Base-by-base conservation (phyloP, 768 basidiomycete genomes). In the Chalciporus chontae region DNA sequence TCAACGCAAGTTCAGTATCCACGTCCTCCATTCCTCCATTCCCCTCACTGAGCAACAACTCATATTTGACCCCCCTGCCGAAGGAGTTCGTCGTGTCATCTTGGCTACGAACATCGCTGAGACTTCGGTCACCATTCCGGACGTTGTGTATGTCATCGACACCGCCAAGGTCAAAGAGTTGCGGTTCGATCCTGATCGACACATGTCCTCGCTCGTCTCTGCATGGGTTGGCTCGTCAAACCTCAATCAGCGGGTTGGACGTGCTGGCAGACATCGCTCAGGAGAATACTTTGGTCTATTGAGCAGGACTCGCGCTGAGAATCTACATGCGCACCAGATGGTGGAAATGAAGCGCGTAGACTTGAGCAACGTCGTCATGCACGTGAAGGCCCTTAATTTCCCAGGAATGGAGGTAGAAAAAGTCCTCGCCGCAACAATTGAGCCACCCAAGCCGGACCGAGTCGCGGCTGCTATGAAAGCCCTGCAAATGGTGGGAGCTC, bases 311-410 rank as follows among this genome's bases (percentile, higher is more conserved):
- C 83, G 85, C 45, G 79, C 84, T 3, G 71, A 71, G 14, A 68
- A 72, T 10, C 74, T 97, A 41, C 76, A 81, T 45, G 78, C 88
- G 23, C 85, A 95, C 62, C 92, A 94, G 66, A 84, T 84, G 1
- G 94, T 96, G 32, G 94, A 96, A 73, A 97, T 97, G 93, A 91
- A 91, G 64, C 79, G 93, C 29, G 81, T 86, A 11, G 92, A 94
- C 67, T 66, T 95, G 57, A 89, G 83, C 59, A 92, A 93, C 61
- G 86, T 94, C 41, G 91, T 95, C 14, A 97, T 97, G 94, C 94
- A 94, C 64, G 81, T 97, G 67, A 96, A 95, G 62, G 93, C 93
- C 8, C 77, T 96, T 31, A 84, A 91, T 64, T 87, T 96, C 64
- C 89, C 90, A 6, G 83, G 80, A 39, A 83, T 93, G 83, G 70